Evolutionary conservation across 2,329 filamentous ascomycete species (phyloP).

Genomic region (Botrytis medusae): DNA sequence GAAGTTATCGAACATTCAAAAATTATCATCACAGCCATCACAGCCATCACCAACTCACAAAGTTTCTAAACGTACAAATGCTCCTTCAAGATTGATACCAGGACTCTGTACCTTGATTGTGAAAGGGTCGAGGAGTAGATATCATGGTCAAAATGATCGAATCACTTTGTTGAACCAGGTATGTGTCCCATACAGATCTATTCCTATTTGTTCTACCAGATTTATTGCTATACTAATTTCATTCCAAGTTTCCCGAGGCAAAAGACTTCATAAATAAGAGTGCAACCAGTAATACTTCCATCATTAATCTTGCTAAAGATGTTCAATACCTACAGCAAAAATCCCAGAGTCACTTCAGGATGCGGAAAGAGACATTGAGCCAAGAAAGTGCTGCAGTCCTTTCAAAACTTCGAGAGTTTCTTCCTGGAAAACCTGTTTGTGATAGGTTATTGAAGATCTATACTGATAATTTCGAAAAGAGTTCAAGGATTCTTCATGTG

Average conservation of each 20-base stretch:
- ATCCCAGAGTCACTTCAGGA: constrained; percentile 13
- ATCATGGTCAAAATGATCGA: constrained; percentile 23
- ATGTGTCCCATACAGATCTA: not conserved
- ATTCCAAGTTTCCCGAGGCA: constrained; percentile 14
- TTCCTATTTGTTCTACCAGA: not conserved
- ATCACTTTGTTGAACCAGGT: constrained; percentile 16
- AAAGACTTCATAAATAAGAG: constrained; percentile 21
- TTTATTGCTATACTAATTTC: not conserved
- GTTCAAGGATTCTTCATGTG: constrained; percentile 47
- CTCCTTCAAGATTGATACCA: not conserved
- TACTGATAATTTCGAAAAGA: constrained; percentile 44
- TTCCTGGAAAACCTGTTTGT: constrained; percentile 22
- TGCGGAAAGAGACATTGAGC: constrained; percentile 17
- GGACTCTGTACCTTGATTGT: constrained; percentile 13
- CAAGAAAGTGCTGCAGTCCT: constrained; percentile 12
- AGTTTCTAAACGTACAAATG: not conserved
- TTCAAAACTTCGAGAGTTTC: constrained; percentile 18
- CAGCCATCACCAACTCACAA: not conserved
- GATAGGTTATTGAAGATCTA: constrained; percentile 40
- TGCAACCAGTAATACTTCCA: constrained; percentile 5
- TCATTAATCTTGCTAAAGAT: constrained; percentile 18
- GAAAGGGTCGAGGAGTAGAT: constrained; percentile 18
- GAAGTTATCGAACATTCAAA: not conserved
- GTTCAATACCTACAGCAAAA: constrained; percentile 24
- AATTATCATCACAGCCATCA: constrained; percentile 1